Evolutionary conservation across 2,329 filamentous ascomycete species (phyloP), one percentile per base, ranked within the genome.

Genomic region (Pseudogymnoascus sp.): DNA sequence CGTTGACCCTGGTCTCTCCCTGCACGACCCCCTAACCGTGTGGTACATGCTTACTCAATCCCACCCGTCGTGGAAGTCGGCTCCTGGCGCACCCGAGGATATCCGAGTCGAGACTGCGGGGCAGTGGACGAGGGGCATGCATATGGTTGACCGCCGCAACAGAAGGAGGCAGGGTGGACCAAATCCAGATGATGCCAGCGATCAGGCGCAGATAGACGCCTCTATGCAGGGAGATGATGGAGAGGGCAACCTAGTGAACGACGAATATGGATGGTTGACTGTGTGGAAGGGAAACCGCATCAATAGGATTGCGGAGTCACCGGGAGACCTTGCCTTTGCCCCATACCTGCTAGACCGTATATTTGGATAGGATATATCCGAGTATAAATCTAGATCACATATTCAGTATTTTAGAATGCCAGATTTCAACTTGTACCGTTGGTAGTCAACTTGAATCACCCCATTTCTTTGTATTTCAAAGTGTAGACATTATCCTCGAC

Each of bases 61-160:
- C 64, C 77, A 85, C 63, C 78, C 83, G 16, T 75, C 73, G 30
- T 89, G 86, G 86, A 81, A 80, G 73, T 72, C 78, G 14, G 79
- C 82, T 1, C 74, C 77, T 12, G 78, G 81, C 41, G 77, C 73
- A 63, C 84, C 80, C 0, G 89, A 96, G 74, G 94, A 99, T 73
- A 88, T 99, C 62, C 83, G 94, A 19, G 80, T 99, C 41, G 94
- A 99, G 77, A 95, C 92, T 0, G 78, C 84, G 2, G 94, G 93
- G 1, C 94, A 97, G 78, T 99, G 94, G 94, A 96, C 92, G 52
- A 82, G 91, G 62, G 93, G 94, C 1, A 92, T 94, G 87, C 92
- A 92, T 71, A 82, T 97, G 33, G 79, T 92, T 41, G 94, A 99
- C 78, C 81, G 85, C 36, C 82, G 94, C 49, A 75, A 77, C 38